phyloP scores from a whole-genome alignment of 192 early-diverging fungal genomes.

The Borealophlyctis nickersoniae region DNA sequence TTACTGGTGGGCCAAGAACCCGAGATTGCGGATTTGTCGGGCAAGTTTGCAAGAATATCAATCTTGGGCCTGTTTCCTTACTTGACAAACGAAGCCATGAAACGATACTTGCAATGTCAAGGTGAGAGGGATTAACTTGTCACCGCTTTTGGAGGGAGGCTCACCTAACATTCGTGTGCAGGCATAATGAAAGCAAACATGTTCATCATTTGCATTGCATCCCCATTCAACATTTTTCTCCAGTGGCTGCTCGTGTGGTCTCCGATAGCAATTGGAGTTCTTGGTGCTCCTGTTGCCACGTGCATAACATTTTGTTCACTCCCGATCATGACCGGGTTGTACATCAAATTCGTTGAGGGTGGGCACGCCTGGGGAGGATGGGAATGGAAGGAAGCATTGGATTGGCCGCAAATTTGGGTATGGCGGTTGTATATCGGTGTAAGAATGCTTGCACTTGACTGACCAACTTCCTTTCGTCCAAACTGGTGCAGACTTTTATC shows the following conservation, averaged over 20 bases:
- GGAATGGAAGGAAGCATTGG: conserved; percentile 62
- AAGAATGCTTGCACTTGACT: not conserved
- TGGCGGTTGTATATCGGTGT: too few species aligned
- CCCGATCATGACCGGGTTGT: conserved; percentile 59
- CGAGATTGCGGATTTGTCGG: conserved; percentile 64
- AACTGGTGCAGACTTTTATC: conserved; percentile 24
- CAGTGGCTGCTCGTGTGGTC: conserved; percentile 84
- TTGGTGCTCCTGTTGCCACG: conserved; percentile 82
- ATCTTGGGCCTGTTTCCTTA: conserved; percentile 72
- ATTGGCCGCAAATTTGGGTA: conserved; percentile 29
- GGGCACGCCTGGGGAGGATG: conserved; percentile 84
- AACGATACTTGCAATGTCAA: conserved; percentile 85
- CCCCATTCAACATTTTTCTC: conserved; percentile 70
- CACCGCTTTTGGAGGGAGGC: not conserved
- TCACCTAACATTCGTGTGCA: conserved; percentile 3
- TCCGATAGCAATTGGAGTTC: conserved; percentile 65
- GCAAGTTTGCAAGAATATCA: conserved; percentile 63
- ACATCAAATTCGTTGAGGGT: conserved; percentile 57
- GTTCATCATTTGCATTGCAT: conserved; percentile 62
- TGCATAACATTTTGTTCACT: conserved; percentile 75
- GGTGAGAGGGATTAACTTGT: conserved; percentile 34
- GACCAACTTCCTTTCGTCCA: not conserved
- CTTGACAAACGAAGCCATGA: conserved; percentile 80
- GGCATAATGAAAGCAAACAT: conserved; percentile 82
- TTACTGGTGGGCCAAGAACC: conserved; percentile 72